Evolutionary conservation across 148 eudicot species (phyloP).

Genomic region (Simmondsia chinensis): DNA sequence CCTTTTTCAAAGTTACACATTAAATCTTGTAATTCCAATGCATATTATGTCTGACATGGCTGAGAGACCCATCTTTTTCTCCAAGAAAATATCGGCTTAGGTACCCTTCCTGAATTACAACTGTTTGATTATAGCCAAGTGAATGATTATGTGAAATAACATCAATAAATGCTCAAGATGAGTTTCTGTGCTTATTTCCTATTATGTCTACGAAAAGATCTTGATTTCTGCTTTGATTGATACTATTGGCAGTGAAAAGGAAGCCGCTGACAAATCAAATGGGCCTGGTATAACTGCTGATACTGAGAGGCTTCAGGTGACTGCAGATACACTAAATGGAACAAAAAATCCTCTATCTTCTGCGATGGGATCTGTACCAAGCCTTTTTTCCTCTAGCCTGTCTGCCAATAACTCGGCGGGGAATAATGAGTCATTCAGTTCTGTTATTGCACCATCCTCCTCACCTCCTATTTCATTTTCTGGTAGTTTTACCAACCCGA

Average conservation of each 20-base stretch:
- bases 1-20: no score
- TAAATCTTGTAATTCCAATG: no score
- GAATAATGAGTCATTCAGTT: slow-evolving; percentile 23
- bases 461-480: slow-evolving; percentile 20
- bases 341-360: slow-evolving; percentile 18
- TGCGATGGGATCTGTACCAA: slow-evolving; percentile 14
- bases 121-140: no score
- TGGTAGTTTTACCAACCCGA: slow-evolving; percentile 10
- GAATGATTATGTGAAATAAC: no score
- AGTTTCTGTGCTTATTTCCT: no score
- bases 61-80: no score
- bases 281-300: slow-evolving; percentile 18
- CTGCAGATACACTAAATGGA: slow-evolving; percentile 12
- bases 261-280: slow-evolving; percentile 9
- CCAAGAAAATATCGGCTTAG: no score
- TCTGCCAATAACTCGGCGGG: slow-evolving; percentile 10
- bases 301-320: slow-evolving; percentile 11
- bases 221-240: no score
- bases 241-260: slow-evolving; percentile 16
- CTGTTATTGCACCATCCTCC: slow-evolving; percentile 19
- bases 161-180: no score
- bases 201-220: no score
- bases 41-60: no score
- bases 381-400: slow-evolving; percentile 15
- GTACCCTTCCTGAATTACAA: no score